Percentiles rank a stretch among this genome's conserved stretches.
Conservation (phyloP, 31 red algal species). For the Asparagopsis taxiformis region DNA sequence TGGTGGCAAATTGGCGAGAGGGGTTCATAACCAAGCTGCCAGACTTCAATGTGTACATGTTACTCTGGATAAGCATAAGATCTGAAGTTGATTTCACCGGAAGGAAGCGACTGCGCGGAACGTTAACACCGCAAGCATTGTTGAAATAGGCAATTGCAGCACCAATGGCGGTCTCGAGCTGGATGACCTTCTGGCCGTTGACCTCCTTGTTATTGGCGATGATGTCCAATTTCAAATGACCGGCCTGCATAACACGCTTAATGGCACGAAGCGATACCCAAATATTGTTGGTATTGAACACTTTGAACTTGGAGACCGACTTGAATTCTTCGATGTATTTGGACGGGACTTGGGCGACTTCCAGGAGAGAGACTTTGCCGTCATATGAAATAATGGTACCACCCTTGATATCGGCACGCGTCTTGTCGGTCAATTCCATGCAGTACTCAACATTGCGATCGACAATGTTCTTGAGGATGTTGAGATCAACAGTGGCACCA, state of each 20-base stretch:
- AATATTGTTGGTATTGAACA: conserved; percentile 99
- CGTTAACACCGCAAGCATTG: conserved; percentile 96
- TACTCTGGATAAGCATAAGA: conserved; percentile 95
- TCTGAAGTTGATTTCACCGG: conserved; percentile 99
- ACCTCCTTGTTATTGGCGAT: conserved; percentile 98
- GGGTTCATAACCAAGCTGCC: conserved; percentile 95
- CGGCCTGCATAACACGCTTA: conserved; percentile 83
- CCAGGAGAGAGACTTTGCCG: conserved; percentile 92
- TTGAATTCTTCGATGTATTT: conserved; percentile 99
- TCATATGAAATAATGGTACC: conserved; percentile 99
- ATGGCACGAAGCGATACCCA: conserved; percentile 94
- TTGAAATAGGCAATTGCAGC: conserved; percentile 94
- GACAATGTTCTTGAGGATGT: conserved; percentile 91
- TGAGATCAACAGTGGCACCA: conserved; percentile 94
- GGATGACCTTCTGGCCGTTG: conserved; percentile 89
- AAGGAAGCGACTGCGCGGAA: conserved; percentile 96
- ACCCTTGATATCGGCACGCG: conserved; percentile 98
- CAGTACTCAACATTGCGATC: conserved; percentile 93
- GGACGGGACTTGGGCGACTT: conserved; percentile 96
- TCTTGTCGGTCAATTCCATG: conserved; percentile 99
- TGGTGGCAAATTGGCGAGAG: conserved; percentile 76
- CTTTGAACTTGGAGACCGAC: conserved; percentile 98
- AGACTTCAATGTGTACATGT: conserved; percentile 93
- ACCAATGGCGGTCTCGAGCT: conserved; percentile 98
- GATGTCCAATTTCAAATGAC: conserved; percentile 94